phyloP scores from a whole-genome alignment of 805 yeast species.

The Saccharomycopsis amapae region DNA sequence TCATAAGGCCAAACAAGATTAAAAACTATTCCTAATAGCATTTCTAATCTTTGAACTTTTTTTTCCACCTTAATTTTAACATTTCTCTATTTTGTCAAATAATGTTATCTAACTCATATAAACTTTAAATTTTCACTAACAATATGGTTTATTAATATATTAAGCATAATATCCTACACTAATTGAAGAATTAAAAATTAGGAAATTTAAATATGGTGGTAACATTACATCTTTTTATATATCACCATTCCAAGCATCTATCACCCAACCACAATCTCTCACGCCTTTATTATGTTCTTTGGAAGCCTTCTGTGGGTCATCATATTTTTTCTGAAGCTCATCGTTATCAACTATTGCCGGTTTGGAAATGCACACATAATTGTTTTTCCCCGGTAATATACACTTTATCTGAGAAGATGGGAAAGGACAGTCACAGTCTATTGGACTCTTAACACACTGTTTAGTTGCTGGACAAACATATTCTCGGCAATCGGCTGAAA shows the following conservation, averaged over 20 bases:
- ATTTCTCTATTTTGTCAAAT: background rate
- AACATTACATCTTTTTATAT: background rate
- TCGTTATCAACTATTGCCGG: constrained; percentile 46
- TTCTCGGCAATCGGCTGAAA: constrained; percentile 42
- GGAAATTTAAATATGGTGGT: background rate
- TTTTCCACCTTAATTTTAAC: too few relatives aligned
- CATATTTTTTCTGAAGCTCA: constrained; percentile 30
- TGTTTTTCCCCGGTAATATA: constrained; percentile 55
- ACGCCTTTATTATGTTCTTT: constrained; percentile 36
- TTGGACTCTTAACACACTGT: constrained; percentile 60
- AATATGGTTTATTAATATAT: too few relatives aligned
- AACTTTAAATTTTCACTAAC: too few relatives aligned
- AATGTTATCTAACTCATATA: too few relatives aligned
- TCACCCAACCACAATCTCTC: constrained; percentile 84
- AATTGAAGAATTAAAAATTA: background rate
- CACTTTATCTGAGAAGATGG: constrained; percentile 84
- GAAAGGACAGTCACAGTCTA: constrained; percentile 86
- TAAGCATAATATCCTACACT: background rate
- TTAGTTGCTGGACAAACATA: constrained; percentile 82
- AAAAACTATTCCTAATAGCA: background rate
- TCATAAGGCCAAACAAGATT: background rate
- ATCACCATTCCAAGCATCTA: constrained; percentile 56
- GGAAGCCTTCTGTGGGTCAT: constrained; percentile 45
- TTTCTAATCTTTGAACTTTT: too few relatives aligned
- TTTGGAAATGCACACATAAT: constrained; percentile 75